Percentiles rank a stretch among this genome's conserved stretches.
These are phyloP conservation scores for Leucocoprinus birnbaumii DNA, from an alignment of 768 basidiomycete species.

Conservation along the genomic window DNA sequence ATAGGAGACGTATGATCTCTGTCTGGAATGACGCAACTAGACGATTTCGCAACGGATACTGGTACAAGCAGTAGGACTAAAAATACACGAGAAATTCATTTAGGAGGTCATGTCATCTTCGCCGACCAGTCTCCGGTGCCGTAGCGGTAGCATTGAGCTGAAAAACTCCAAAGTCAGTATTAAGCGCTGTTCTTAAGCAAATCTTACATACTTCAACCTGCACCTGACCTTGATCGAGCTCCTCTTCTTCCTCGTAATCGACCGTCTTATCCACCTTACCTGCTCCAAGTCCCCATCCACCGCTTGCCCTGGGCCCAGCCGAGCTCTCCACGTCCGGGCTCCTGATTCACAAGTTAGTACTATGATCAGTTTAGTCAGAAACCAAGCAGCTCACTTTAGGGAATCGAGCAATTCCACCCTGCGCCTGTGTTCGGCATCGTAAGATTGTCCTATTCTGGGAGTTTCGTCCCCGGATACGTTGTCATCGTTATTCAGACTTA, in stretches of 20 bases:
- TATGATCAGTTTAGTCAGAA: background rate
- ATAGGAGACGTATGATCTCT: background rate
- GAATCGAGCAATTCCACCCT: conserved; percentile 53
- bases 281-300: conserved; percentile 74
- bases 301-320: conserved; percentile 41
- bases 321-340: conserved; percentile 48
- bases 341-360: conserved; percentile 25
- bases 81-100: background rate
- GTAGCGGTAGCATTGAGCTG: conserved; percentile 49
- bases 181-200: background rate
- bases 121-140: conserved; percentile 23
- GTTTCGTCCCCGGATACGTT: conserved; percentile 52
- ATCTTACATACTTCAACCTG: conserved; percentile 41
- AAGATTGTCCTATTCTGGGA: conserved; percentile 32
- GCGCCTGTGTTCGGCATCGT: conserved; percentile 28
- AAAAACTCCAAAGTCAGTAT: conserved; percentile 34
- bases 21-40: conserved; percentile 1
- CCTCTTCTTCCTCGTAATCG: conserved; percentile 66
- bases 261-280: conserved; percentile 49
- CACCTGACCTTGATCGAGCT: conserved; percentile 66
- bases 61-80: background rate
- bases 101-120: conserved; percentile 23
- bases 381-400: conserved; percentile 30
- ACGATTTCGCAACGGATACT: background rate
- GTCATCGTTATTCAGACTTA: conserved; percentile 31